These are phyloP conservation scores for Fragaria nilgerrensis DNA, from an alignment of 306 rosid species.

Conservation along the genomic window DNA sequence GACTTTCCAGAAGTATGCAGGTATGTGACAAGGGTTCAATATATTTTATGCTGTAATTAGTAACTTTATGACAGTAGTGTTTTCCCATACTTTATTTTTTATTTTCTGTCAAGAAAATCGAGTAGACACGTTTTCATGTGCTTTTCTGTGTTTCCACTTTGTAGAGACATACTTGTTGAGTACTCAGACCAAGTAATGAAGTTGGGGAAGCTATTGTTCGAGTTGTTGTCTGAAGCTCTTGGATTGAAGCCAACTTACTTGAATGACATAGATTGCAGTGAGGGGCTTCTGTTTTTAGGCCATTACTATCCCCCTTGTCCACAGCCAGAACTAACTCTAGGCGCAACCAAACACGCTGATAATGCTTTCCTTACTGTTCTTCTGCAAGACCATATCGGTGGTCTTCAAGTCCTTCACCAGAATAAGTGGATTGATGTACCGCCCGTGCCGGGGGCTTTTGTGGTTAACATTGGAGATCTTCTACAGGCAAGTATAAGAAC, in stretches of 20 bases:
- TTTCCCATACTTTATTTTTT: too few relatives aligned
- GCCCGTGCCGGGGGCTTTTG: constrained; percentile 8
- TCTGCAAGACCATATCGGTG: constrained; percentile 54
- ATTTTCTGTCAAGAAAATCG: too few relatives aligned
- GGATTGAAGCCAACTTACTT: constrained; percentile 13
- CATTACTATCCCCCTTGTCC: constrained; percentile 30
- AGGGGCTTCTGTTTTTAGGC: constrained; percentile 11
- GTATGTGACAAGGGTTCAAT: too few relatives aligned
- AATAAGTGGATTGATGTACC: constrained; percentile 16
- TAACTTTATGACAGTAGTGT: too few relatives aligned
- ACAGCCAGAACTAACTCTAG: constrained; percentile 21
- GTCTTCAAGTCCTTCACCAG: constrained; percentile 41
- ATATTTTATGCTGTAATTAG: too few relatives aligned
- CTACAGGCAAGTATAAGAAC: constrained; percentile 14
- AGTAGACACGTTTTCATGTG: too few relatives aligned
- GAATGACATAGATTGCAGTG: constrained; percentile 14
- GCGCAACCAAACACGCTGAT: constrained; percentile 34
- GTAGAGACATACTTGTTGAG: constrained; percentile 15
- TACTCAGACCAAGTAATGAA: constrained; percentile 34
- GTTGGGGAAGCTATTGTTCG: constrained; percentile 29
- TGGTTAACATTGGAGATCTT: constrained; percentile 21
- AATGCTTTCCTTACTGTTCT: constrained; percentile 41
- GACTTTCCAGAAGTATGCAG: not conserved
- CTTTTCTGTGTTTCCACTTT: not conserved
- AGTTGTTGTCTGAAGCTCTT: constrained; percentile 21